phyloP scores from a whole-genome alignment of 345 rosid species.

The Anacardium occidentale region DNA sequence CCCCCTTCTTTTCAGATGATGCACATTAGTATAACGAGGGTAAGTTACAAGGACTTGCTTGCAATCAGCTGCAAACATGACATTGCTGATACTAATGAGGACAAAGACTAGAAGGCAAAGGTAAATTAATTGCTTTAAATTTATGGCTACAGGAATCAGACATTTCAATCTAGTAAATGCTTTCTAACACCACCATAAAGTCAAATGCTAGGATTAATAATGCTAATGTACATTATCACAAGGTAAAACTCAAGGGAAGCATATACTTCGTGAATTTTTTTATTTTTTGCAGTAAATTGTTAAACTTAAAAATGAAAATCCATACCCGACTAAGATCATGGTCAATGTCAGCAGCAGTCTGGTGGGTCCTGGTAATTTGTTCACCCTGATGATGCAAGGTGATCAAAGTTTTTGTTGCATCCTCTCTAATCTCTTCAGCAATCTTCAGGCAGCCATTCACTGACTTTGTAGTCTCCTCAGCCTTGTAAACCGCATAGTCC shows the following conservation, averaged over 20 bases:
- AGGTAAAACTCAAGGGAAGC: background rate
- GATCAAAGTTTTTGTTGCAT: constrained; percentile 72
- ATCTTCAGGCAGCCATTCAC: constrained; percentile 83
- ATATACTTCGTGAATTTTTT: background rate
- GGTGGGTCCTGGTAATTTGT: constrained; percentile 76
- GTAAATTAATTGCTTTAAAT: background rate
- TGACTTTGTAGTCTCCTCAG: constrained; percentile 85
- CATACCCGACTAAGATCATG: constrained; percentile 92
- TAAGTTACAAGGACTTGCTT: background rate
- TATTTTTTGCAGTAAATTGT: background rate
- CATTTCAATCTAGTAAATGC: too few relatives aligned
- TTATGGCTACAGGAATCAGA: too few relatives aligned
- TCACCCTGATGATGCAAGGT: constrained; percentile 89
- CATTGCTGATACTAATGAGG: background rate
- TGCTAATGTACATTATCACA: background rate
- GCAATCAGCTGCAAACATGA: background rate
- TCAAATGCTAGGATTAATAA: background rate
- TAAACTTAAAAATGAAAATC: background rate
- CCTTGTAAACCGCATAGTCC: constrained; percentile 76
- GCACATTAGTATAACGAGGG: constrained; percentile 4
- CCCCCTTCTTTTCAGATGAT: background rate
- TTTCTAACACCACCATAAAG: background rate
- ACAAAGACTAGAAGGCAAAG: background rate
- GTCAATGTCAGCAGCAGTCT: constrained; percentile 70
- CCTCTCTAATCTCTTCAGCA: constrained; percentile 86